Conservation (phyloP, 441 rosid species). For the Corymbia citriodora region DNA sequence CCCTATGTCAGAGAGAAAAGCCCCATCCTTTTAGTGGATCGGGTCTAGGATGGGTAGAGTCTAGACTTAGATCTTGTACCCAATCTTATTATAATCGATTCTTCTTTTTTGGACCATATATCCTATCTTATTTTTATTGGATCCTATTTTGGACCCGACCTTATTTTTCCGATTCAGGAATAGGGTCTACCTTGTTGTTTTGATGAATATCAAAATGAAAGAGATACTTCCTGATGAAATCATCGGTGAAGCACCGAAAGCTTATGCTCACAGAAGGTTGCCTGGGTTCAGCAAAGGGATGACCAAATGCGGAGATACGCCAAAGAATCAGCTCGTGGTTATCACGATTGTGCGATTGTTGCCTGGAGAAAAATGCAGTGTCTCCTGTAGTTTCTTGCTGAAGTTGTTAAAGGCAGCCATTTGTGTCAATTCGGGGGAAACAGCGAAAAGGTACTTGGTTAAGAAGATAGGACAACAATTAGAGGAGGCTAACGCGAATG, state of each 20-base stretch:
- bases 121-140: too few species aligned
- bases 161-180: too few species aligned
- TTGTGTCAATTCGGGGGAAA: constrained; percentile 40
- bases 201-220: constrained; percentile 40
- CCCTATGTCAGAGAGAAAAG: too few species aligned
- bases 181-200: constrained; percentile 1
- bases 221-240: constrained; percentile 38
- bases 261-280: constrained; percentile 68
- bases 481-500: constrained; percentile 64
- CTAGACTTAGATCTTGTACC: too few species aligned
- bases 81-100: too few species aligned
- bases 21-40: too few species aligned
- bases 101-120: too few species aligned
- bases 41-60: too few species aligned
- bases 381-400: constrained; percentile 68
- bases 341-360: constrained; percentile 54
- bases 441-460: constrained; percentile 38
- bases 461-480: constrained; percentile 63
- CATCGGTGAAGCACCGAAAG: constrained; percentile 62
- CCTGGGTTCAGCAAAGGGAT: constrained; percentile 50
- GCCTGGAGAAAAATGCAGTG: constrained; percentile 60
- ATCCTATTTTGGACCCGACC: too few species aligned
- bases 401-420: constrained; percentile 69
- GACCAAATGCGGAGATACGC: constrained; percentile 38
- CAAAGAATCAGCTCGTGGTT: constrained; percentile 41